Conservation (phyloP, 1,284 basidiomycete genomes). For the Apiotrichum porosum region DNA sequence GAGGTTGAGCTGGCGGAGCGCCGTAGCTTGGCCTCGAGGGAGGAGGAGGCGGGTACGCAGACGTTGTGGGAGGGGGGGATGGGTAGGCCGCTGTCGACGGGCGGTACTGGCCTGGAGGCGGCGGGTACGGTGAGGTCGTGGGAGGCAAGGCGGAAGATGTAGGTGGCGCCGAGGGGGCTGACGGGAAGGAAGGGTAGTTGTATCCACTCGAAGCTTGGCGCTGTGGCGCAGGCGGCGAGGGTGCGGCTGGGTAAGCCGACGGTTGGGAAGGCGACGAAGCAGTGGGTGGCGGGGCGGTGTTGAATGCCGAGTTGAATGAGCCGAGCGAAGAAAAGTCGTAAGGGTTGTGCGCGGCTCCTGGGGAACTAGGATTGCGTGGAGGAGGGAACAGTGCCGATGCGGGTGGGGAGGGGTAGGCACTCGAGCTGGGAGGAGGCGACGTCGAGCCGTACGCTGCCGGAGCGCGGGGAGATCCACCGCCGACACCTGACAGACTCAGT, state of each 20-base stretch:
- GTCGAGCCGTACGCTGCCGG: conserved; percentile 20
- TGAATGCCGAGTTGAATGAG: conserved; percentile 30
- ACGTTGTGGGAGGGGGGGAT: neutral
- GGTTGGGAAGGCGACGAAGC: conserved; percentile 9
- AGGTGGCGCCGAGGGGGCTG: conserved; percentile 13
- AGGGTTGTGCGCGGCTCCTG: conserved; percentile 20
- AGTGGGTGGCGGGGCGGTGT: conserved; percentile 1
- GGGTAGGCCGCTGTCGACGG: conserved; percentile 2
- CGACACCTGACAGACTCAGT: conserved; percentile 15
- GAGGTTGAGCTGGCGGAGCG: conserved; percentile 1
- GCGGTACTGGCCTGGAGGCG: conserved; percentile 8
- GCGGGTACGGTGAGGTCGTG: conserved; percentile 11
- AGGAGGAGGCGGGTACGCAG: too few species aligned
- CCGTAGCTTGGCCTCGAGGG: neutral
- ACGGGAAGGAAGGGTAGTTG: conserved; percentile 10
- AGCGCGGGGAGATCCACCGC: conserved; percentile 1
- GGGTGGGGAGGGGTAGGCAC: conserved; percentile 23
- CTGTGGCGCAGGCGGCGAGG: conserved; percentile 26
- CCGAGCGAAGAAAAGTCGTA: conserved; percentile 39
- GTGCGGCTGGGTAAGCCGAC: conserved; percentile 12
- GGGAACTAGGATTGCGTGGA: conserved; percentile 12
- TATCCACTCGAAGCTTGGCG: conserved; percentile 10
- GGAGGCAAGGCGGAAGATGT: conserved; percentile 24
- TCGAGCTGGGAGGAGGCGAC: conserved; percentile 15
- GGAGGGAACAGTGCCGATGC: too few species aligned